phyloP scores from a whole-genome alignment of 1,139 yeast species.

The Eremothecium cymbalariae region DNA sequence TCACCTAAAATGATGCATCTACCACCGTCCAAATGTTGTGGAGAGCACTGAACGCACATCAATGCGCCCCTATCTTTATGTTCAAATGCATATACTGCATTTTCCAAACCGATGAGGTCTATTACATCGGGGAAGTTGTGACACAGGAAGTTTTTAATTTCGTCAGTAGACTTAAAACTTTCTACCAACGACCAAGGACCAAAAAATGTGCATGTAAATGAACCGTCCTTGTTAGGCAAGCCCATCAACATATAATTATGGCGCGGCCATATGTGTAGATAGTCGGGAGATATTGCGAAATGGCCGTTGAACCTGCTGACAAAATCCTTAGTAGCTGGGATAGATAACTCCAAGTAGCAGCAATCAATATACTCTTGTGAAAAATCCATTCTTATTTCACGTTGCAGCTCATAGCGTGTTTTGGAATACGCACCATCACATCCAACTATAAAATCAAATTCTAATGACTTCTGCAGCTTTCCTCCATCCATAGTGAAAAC shows the following conservation, averaged over 20 bases:
- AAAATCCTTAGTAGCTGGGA: slow-evolving; percentile 45
- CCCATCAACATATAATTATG: slow-evolving; percentile 83
- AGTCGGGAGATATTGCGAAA: slow-evolving; percentile 59
- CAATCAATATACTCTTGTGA: slow-evolving; percentile 75
- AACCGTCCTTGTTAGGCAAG: slow-evolving; percentile 73
- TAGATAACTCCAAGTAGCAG: slow-evolving; percentile 71
- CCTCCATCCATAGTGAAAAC: slow-evolving; percentile 19
- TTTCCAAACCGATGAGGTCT: slow-evolving; percentile 53
- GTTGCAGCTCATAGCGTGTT: slow-evolving; percentile 63
- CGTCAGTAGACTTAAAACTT: slow-evolving; percentile 38
- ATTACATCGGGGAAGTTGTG: slow-evolving; percentile 68
- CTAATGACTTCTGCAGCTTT: slow-evolving; percentile 14
- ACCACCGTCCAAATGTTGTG: slow-evolving; percentile 55
- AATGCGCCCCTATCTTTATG: slow-evolving; percentile 69
- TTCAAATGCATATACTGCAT: slow-evolving; percentile 44
- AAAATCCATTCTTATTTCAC: slow-evolving; percentile 58
- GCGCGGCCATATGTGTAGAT: slow-evolving; percentile 92
- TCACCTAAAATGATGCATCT: slow-evolving; percentile 73
- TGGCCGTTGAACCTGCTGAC: slow-evolving; percentile 15
- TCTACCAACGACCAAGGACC: slow-evolving; percentile 73
- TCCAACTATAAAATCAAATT: slow-evolving; percentile 60
- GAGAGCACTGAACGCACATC: slow-evolving; percentile 57
- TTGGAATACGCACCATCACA: slow-evolving; percentile 83
- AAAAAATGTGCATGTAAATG: slow-evolving; percentile 85
- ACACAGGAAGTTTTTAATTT: slow-evolving; percentile 48